Base-by-base conservation (phyloP, 1,139 yeast species). In the Casaregolazyma suthepensis region DNA sequence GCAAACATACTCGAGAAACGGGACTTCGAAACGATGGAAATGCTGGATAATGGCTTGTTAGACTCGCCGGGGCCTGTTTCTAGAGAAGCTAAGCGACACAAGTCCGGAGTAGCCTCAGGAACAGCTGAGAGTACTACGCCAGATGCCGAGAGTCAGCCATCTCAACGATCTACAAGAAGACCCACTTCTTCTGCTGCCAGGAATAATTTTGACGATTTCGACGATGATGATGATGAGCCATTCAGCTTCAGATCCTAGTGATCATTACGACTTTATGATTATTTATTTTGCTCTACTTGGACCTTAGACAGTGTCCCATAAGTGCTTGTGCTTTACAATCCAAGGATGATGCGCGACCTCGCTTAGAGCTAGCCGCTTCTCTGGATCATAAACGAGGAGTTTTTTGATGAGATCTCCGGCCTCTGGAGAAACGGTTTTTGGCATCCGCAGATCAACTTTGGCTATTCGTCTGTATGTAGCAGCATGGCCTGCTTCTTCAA, bases 391-490 rank as follows among this genome's bases (percentile, higher is more conserved):
- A 59, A 80, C 81, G 38, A 93, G 70, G 26, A 85, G 72, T 55
- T 69, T 71, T 52, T 67, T 70, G 37, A 93, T 88, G 58, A 93
- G 75, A 68, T 89, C 91, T 9, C 81, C 80, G 0, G 96, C 97
- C 58, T 87, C 95, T 0, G 75, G 66, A 51, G 86, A 81, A 1
- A 93, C 79, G 63, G 73, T 83, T 3, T 76, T 71, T 0, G 98
- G 98, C 52, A 89, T 81, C 46, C 76, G 72, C 57, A 89, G 73
- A 65, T 88, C 96, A 2, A 88, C 89, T 57, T 77, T 80, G 15
- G 85, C 83, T 45, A 93, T 93, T 57, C 94, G 75, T 63, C 82
- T 81, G 65, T 87, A 88, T 0, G 98, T 93, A 22, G 85, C 80
- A 54, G 84, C 80, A 48, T 82, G 78, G 54, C 82, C 85, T 29